Evolutionary conservation across 208 protist genomes (phyloP).

Genomic region (Trypanosoma melophagium): DNA sequence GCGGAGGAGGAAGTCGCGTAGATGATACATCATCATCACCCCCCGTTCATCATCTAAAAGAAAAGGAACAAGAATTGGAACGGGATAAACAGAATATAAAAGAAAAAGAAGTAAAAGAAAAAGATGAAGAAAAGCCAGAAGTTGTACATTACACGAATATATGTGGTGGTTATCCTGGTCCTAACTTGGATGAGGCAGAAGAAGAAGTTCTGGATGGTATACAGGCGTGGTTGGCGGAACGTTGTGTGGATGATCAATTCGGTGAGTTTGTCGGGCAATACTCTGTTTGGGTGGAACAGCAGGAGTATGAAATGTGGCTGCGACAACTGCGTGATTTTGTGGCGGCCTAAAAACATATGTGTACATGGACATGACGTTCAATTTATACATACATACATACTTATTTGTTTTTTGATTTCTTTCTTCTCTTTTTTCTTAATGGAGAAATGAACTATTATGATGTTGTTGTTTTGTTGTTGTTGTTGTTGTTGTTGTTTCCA

Average conservation of each 20-base stretch:
- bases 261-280: slow-evolving; percentile 82
- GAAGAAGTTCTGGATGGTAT: slow-evolving; percentile 82
- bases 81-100: not conserved
- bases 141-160: slow-evolving; percentile 54
- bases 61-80: not conserved
- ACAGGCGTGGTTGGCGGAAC: slow-evolving; percentile 78
- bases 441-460: too few relatives aligned
- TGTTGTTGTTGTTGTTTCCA: not conserved
- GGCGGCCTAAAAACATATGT: slow-evolving; percentile 38
- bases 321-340: slow-evolving; percentile 83
- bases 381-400: slow-evolving; percentile 5
- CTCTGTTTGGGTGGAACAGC: slow-evolving; percentile 80
- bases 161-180: slow-evolving; percentile 74
- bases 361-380: slow-evolving; percentile 1
- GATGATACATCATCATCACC: too few relatives aligned
- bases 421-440: not conserved
- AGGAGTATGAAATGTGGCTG: slow-evolving; percentile 87
- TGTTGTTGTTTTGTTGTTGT: too few relatives aligned
- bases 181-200: slow-evolving; percentile 75
- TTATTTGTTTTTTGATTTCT: not conserved
- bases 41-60: too few relatives aligned
- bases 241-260: slow-evolving; percentile 77
- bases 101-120: not conserved
- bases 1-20: too few relatives aligned
- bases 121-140: not conserved